Percentiles rank a stretch among this genome's conserved stretches.
phyloP scores from a whole-genome alignment of 2,329 filamentous ascomycete species.

The Pyricularia pennisetigena region DNA sequence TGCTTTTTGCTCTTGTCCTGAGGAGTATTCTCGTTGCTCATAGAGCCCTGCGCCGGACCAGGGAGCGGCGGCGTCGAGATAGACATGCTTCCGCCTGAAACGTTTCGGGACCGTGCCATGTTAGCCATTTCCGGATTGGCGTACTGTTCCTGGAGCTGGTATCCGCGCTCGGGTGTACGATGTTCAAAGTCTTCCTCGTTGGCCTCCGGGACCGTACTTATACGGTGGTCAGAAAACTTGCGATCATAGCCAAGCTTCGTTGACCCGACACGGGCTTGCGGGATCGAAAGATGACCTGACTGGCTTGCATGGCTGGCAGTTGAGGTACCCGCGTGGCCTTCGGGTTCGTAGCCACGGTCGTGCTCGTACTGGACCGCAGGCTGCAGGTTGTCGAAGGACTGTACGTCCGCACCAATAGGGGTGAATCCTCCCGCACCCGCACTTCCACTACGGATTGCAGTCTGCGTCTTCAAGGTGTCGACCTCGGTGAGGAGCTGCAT shows the following conservation, averaged over 20 bases:
- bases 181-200: slow-evolving; percentile 64
- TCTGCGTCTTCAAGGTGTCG: slow-evolving; percentile 64
- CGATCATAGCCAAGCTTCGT: slow-evolving; percentile 36
- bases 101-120: neutral
- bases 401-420: slow-evolving; percentile 39
- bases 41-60: slow-evolving; percentile 26
- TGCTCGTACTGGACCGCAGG: slow-evolving; percentile 55
- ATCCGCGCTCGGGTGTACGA: slow-evolving; percentile 31
- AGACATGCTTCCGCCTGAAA: slow-evolving; percentile 41
- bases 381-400: slow-evolving; percentile 61
- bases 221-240: slow-evolving; percentile 64
- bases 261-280: slow-evolving; percentile 27
- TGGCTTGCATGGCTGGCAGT: slow-evolving; percentile 63
- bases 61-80: slow-evolving; percentile 50
- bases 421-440: slow-evolving; percentile 21
- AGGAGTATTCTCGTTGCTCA: slow-evolving; percentile 74
- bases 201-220: slow-evolving; percentile 80
- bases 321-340: slow-evolving; percentile 68
- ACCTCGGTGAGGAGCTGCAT: slow-evolving; percentile 89
- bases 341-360: slow-evolving; percentile 70
- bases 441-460: slow-evolving; percentile 23
- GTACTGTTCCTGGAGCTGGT: slow-evolving; percentile 3
- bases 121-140: neutral
- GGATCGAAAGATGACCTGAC: slow-evolving; percentile 64
- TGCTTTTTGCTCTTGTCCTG: slow-evolving; percentile 75